phyloP scores from a whole-genome alignment of 2,329 filamentous ascomycete species.

The Biscogniauxia sp. region DNA sequence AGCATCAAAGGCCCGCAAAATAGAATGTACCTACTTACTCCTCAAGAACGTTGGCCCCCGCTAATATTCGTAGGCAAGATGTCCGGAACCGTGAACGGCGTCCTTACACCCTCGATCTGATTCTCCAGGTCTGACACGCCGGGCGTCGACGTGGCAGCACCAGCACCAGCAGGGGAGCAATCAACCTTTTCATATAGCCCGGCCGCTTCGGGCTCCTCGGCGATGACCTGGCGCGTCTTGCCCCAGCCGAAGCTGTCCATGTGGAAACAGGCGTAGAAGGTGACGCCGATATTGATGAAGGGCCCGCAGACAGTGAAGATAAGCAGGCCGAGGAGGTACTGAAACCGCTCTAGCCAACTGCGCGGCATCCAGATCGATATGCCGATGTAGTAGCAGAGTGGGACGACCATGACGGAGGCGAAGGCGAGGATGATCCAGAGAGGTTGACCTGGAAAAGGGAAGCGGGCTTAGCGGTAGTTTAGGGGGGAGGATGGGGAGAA shows the following conservation, averaged over 20 bases:
- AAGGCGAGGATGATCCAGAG: constrained; percentile 26
- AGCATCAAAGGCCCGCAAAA: too few relatives aligned
- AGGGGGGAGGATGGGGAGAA: too few relatives aligned
- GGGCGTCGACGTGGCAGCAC: not conserved
- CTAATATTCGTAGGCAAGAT: not conserved
- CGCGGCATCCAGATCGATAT: constrained; percentile 29
- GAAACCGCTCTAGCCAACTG: constrained; percentile 22
- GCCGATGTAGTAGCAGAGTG: constrained; percentile 28
- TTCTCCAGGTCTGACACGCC: not conserved
- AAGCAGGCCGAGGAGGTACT: constrained; percentile 29
- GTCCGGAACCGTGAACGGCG: not conserved
- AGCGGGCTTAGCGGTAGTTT: not conserved
- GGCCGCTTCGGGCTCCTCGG: constrained; percentile 17
- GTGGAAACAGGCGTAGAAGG: constrained; percentile 29
- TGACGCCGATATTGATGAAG: constrained; percentile 31
- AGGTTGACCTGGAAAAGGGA: constrained; percentile 15
- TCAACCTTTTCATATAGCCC: not conserved
- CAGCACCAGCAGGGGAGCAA: not conserved
- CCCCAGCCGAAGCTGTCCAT: constrained; percentile 35
- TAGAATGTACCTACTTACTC: too few relatives aligned
- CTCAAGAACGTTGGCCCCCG: not conserved
- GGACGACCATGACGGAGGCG: constrained; percentile 29
- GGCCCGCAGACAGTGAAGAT: constrained; percentile 29
- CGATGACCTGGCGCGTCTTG: constrained; percentile 29
- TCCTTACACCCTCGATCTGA: not conserved